phyloP scores from a whole-genome alignment of 352 stramenopile species.

The Globisporangium carolinianum region DNA sequence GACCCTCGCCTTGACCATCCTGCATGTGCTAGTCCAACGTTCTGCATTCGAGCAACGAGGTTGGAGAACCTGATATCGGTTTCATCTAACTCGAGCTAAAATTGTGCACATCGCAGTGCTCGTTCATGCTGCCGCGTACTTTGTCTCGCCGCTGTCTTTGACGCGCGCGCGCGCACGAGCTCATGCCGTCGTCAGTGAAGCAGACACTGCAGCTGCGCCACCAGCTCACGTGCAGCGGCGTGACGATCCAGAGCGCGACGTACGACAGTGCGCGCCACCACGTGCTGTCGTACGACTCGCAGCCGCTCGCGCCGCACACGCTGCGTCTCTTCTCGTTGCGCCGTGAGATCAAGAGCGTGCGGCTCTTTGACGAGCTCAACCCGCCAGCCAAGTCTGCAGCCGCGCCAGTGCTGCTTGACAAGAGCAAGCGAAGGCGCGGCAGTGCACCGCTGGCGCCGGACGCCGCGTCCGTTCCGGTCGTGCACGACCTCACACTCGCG shows the following conservation, averaged over 20 bases:
- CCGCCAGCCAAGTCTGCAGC: background rate
- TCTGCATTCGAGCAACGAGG: too few species aligned
- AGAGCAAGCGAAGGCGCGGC: too few species aligned
- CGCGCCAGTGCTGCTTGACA: too few species aligned
- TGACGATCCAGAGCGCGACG: conserved; percentile 38
- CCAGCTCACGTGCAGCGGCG: conserved; percentile 50
- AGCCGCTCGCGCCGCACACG: conserved; percentile 32
- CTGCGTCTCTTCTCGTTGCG: conserved; percentile 70
- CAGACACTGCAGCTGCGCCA: conserved; percentile 74
- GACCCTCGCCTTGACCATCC: too few species aligned
- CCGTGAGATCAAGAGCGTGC: conserved; percentile 48
- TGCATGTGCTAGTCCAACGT: too few species aligned
- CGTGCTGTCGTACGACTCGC: conserved; percentile 52
- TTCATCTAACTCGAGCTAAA: too few species aligned
- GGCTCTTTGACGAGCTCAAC: conserved; percentile 37
- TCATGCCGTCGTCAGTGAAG: conserved; percentile 9
- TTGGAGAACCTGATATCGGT: too few species aligned
- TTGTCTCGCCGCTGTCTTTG: too few species aligned
- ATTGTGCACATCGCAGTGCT: too few species aligned
- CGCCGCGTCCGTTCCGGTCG: conserved; percentile 7
- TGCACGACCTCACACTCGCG: conserved; percentile 28
- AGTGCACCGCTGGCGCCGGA: background rate
- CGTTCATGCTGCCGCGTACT: too few species aligned
- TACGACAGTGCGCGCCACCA: conserved; percentile 73
- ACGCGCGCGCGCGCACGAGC: too few species aligned